Conservation (phyloP, 495 filamentous ascomycete species). For the Trichoderma orchidacearum region DNA sequence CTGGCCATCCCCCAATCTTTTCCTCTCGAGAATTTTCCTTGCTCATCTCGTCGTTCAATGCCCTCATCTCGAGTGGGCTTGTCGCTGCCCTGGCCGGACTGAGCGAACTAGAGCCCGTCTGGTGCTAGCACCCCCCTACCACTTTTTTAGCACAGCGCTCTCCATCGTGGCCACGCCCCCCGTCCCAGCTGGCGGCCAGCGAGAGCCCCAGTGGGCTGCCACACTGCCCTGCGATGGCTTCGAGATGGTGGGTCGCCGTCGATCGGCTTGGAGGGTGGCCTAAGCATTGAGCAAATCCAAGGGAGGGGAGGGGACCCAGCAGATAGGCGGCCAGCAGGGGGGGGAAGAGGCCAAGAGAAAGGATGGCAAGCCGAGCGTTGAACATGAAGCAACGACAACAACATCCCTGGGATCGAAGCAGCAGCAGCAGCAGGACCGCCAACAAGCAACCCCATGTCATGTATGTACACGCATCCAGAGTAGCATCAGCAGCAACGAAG, state of each 20-base stretch:
- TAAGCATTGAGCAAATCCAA: not conserved
- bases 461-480: too few species aligned
- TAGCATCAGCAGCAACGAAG: too few species aligned
- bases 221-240: not conserved
- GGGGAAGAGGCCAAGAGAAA: not conserved
- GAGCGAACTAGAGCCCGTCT: too few species aligned
- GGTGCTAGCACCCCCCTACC: not conserved
- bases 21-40: too few species aligned
- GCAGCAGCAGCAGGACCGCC: not conserved
- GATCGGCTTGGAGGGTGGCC: slow-evolving; percentile 1
- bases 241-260: not conserved
- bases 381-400: too few species aligned
- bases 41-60: too few species aligned
- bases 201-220: not conserved
- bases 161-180: not conserved
- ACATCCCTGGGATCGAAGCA: not conserved
- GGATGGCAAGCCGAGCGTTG: not conserved
- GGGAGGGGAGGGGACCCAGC: not conserved
- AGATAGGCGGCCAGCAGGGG: slow-evolving; percentile 1
- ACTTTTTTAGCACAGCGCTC: too few species aligned
- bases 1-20: too few species aligned
- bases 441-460: slow-evolving; percentile 1
- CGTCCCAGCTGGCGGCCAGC: too few species aligned
- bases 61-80: too few species aligned
- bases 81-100: too few species aligned